A percentile compares a stretch with the other conserved stretches of the same genome.
These are phyloP conservation scores for Eucalyptus melliodora DNA, from an alignment of 345 rosid genomes.

Conservation along the genomic window DNA sequence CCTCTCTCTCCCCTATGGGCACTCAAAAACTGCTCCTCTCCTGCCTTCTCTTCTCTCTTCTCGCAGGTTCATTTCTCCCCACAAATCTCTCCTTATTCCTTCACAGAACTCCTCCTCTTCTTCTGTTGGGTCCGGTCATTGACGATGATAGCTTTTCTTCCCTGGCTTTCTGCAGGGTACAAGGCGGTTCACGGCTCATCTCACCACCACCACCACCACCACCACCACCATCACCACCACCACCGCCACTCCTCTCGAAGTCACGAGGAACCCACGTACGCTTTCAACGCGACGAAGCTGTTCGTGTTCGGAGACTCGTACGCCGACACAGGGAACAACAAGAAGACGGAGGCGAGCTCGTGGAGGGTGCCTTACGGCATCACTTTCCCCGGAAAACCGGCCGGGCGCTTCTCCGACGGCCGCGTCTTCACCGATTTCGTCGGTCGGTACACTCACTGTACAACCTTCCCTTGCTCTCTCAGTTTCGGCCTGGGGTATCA, in stretches of 20 bases:
- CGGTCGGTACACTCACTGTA: slow-evolving; percentile 1
- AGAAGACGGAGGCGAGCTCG: slow-evolving; percentile 5
- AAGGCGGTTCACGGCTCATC: not conserved
- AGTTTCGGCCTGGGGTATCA: not conserved
- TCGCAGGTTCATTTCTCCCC: not conserved
- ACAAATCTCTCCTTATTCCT: not conserved
- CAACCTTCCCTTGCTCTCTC: not conserved
- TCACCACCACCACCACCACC: not conserved
- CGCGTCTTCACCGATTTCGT: slow-evolving; percentile 41
- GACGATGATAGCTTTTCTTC: not conserved
- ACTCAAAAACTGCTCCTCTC: not conserved
- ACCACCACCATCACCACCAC: not conserved
- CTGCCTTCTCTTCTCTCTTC: not conserved
- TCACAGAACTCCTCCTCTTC: not conserved
- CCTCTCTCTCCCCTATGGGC: not conserved
- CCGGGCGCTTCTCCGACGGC: slow-evolving; percentile 65
- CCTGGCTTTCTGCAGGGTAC: not conserved
- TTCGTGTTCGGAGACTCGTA: slow-evolving; percentile 70
- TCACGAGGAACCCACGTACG: not conserved
- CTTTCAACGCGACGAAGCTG: slow-evolving; percentile 23
- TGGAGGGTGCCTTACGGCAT: slow-evolving; percentile 54
- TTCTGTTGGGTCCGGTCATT: not conserved
- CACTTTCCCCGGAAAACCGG: slow-evolving; percentile 52
- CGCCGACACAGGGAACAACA: slow-evolving; percentile 47
- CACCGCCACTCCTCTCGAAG: not conserved